phyloP scores from a whole-genome alignment of 2,329 filamentous ascomycete genomes.

The Hymenoscyphus occultus region DNA sequence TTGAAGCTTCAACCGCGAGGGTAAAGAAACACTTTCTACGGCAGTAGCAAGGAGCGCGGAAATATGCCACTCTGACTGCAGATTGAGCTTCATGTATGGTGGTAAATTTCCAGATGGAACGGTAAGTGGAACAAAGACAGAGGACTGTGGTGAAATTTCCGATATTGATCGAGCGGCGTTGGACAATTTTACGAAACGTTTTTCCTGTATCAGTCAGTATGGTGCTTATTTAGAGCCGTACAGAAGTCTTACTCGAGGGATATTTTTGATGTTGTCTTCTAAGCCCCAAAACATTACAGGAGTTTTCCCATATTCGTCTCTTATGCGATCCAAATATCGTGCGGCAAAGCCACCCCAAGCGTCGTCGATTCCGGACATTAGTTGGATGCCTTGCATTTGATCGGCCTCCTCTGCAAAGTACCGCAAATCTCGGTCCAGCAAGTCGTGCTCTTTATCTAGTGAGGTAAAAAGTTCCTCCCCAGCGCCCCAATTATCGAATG shows the following conservation, averaged over 20 bases:
- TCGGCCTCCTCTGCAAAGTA: constrained; percentile 92
- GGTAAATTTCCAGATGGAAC: constrained; percentile 58
- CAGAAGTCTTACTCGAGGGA: constrained; percentile 48
- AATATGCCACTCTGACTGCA: constrained; percentile 71
- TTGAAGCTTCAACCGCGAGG: constrained; percentile 61
- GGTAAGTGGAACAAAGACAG: constrained; percentile 73
- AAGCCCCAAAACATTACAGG: constrained; percentile 85
- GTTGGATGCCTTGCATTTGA: constrained; percentile 82
- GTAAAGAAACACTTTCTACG: constrained; percentile 75
- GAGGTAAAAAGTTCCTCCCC: constrained; percentile 73
- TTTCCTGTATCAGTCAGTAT: constrained; percentile 46
- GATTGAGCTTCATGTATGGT: constrained; percentile 56
- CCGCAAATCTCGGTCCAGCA: constrained; percentile 86
- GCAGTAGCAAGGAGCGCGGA: constrained; percentile 74
- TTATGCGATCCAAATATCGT: constrained; percentile 70
- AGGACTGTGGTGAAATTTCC: constrained; percentile 66
- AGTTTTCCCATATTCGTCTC: constrained; percentile 89
- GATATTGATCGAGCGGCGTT: constrained; percentile 74
- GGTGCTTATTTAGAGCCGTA: constrained; percentile 10
- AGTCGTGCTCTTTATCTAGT: constrained; percentile 76
- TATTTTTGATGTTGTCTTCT: constrained; percentile 57
- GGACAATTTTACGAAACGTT: constrained; percentile 60
- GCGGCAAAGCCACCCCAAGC: constrained; percentile 78
- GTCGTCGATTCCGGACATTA: constrained; percentile 70
- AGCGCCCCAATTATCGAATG: constrained; percentile 73